Evolutionary conservation across 768 basidiomycete genomes (phyloP), one percentile per base, ranked within the genome.

Genomic region (Naganishia randhawae): DNA sequence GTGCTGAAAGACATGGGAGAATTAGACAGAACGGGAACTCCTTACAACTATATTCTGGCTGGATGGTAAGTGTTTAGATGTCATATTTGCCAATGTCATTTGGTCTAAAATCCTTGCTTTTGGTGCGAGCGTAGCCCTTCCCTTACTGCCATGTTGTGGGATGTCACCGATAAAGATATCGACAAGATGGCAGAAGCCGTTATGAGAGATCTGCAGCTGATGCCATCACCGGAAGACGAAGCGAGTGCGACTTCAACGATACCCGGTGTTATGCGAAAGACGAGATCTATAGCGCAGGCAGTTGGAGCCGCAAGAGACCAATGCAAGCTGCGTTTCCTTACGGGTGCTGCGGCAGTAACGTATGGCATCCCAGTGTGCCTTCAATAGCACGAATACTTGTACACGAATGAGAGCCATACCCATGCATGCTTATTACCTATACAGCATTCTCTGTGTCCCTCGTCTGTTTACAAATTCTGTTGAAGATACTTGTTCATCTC

Each of bases 161-260:
- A 98, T 74, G 96, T 98, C 9, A 98, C 95, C 0, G 96, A 99
- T 82, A 85, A 88, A 52, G 96, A 99, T 76, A 95, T 98, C 73
- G 95, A 99, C 83, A 90, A 90, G 72, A 87, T 96, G 71, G 89
- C 93, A 1, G 86, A 88, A 70, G 82, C 87, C 0, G 57, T 61
- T 9, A 67, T 55, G 53, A 32, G 22, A n/a, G 53, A 54, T 29
- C 54, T 55, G 29, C 78, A 95, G 31, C 81, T 82, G 1, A 81
- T 97, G 50, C 80, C 82, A 57, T 54, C 71, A 50, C 14, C 63
- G 45, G 1, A 55, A 33, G 31, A 74, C 25, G 63, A 50, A 16
- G 22, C 31, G n/a, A n/a, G n/a, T n/a, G n/a, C n/a, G 29, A 9
- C 42, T 31, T 7, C 51, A 22, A 7, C 7, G 29, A 33, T 32